phyloP scores from a whole-genome alignment of 495 filamentous ascomycete genomes.

The Penicillium herquei region DNA sequence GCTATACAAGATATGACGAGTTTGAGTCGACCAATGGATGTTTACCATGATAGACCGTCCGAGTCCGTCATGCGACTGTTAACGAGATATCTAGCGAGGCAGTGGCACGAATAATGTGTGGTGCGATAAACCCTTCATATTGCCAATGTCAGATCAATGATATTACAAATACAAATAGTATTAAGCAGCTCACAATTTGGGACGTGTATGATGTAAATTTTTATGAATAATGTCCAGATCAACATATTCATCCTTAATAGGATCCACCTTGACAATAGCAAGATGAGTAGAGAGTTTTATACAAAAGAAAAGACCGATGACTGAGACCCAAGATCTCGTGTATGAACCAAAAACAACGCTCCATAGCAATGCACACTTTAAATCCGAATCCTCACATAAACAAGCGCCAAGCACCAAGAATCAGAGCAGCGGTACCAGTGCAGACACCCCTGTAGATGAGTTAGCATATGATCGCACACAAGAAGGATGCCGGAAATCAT shows the following conservation, averaged over 20 bases:
- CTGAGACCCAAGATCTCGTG: slow-evolving; percentile 16
- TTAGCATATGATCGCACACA: slow-evolving; percentile 19
- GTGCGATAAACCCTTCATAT: too few species aligned
- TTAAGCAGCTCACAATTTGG: too few species aligned
- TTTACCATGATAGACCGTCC: not conserved
- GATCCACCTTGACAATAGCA: not conserved
- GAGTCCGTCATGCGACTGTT: too few species aligned
- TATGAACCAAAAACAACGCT: slow-evolving; percentile 18
- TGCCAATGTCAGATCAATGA: too few species aligned
- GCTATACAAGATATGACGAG: not conserved
- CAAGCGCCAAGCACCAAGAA: slow-evolving; percentile 94
- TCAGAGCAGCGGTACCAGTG: slow-evolving; percentile 86
- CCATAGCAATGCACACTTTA: slow-evolving; percentile 23
- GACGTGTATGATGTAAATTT: too few species aligned
- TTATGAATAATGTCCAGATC: too few species aligned
- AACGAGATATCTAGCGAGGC: too few species aligned
- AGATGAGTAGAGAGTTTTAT: not conserved
- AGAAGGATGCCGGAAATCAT: slow-evolving; percentile 20
- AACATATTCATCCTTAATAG: too few species aligned
- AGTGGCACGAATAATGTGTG: too few species aligned
- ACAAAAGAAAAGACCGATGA: slow-evolving; percentile 4
- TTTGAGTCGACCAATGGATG: not conserved
- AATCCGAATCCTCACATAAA: slow-evolving; percentile 51
- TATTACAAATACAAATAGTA: too few species aligned
- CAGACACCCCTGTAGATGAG: slow-evolving; percentile 69